Conservation (phyloP, 192 early-diverging fungal genomes). For the Coemansia sp. region DNA sequence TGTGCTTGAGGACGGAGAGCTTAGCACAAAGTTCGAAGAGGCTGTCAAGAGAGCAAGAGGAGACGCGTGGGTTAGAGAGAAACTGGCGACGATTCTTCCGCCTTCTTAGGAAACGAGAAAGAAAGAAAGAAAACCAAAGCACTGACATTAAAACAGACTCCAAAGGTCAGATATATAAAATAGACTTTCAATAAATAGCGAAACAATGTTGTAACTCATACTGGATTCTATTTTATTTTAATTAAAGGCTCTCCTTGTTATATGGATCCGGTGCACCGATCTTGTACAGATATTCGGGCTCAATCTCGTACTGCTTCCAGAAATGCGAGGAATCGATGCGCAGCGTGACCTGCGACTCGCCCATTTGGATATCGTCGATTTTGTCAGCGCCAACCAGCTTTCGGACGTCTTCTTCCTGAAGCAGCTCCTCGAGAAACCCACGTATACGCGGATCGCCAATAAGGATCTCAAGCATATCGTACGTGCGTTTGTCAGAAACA, state of each 20-base stretch:
- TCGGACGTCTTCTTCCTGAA: slow-evolving; percentile 9
- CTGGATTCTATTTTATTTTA: too few relatives aligned
- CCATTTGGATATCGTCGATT: slow-evolving; percentile 26
- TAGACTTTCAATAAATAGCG: too few relatives aligned
- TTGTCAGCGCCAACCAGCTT: slow-evolving; percentile 15
- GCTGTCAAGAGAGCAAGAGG: slow-evolving; percentile 26
- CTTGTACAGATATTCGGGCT: slow-evolving; percentile 29
- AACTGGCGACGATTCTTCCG: slow-evolving; percentile 8
- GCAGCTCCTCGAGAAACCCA: slow-evolving; percentile 22
- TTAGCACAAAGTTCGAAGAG: slow-evolving; percentile 25
- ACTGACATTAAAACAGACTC: too few relatives aligned
- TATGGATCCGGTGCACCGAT: slow-evolving; percentile 21
- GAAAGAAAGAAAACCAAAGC: neutral
- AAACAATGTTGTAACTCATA: too few relatives aligned
- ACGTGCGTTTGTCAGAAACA: slow-evolving; percentile 34
- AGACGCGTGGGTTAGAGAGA: slow-evolving; percentile 31
- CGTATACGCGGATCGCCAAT: slow-evolving; percentile 21
- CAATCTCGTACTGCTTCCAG: slow-evolving; percentile 19
- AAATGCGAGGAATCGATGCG: slow-evolving; percentile 50
- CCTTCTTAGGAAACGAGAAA: neutral
- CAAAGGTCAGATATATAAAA: too few relatives aligned
- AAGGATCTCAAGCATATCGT: slow-evolving; percentile 38
- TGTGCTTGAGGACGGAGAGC: slow-evolving; percentile 24
- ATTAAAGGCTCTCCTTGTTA: slow-evolving; percentile 4
- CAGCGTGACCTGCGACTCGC: slow-evolving; percentile 18